Evolutionary conservation across 192 early-diverging fungal genomes (phyloP).

Genomic region (Coemansia sp.): DNA sequence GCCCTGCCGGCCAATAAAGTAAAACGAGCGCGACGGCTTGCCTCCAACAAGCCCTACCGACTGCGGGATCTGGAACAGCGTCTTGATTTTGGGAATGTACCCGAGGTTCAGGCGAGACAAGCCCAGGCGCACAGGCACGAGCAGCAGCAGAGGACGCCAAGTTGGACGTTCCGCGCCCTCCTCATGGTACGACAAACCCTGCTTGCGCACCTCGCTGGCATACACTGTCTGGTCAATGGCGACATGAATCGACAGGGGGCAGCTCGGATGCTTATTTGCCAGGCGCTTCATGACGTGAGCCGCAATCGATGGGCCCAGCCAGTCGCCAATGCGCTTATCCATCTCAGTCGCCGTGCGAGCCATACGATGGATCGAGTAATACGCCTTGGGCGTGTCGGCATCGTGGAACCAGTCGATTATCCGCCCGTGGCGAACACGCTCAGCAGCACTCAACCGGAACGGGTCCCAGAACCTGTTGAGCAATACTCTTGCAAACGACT

Average conservation of each 20-base stretch:
- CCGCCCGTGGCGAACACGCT: constrained; percentile 41
- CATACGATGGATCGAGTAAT: constrained; percentile 58
- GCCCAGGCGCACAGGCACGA: constrained; percentile 58
- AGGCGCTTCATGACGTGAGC: constrained; percentile 58
- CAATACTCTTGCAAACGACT: constrained; percentile 52
- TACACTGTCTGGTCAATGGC: constrained; percentile 57
- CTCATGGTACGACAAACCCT: constrained; percentile 25
- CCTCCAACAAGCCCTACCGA: constrained; percentile 56
- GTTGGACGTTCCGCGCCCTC: constrained; percentile 23
- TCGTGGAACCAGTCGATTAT: constrained; percentile 58
- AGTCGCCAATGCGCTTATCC: constrained; percentile 58
- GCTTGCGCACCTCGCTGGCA: constrained; percentile 51
- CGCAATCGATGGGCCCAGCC: constrained; percentile 57
- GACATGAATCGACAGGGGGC: constrained; percentile 55
- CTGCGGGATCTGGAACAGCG: constrained; percentile 58
- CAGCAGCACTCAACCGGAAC: constrained; percentile 37
- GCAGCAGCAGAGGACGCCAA: constrained; percentile 50
- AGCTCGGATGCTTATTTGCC: constrained; percentile 43
- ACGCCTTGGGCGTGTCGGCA: constrained; percentile 36
- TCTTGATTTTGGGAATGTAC: constrained; percentile 53
- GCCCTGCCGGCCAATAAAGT: constrained; percentile 54
- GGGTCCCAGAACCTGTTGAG: constrained; percentile 56
- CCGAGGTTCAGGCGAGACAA: constrained; percentile 48
- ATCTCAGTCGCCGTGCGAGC: constrained; percentile 53
- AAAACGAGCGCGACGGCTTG: constrained; percentile 56